Conservation (phyloP, 106 monocot species). For the Iris macrosiphon region DNA sequence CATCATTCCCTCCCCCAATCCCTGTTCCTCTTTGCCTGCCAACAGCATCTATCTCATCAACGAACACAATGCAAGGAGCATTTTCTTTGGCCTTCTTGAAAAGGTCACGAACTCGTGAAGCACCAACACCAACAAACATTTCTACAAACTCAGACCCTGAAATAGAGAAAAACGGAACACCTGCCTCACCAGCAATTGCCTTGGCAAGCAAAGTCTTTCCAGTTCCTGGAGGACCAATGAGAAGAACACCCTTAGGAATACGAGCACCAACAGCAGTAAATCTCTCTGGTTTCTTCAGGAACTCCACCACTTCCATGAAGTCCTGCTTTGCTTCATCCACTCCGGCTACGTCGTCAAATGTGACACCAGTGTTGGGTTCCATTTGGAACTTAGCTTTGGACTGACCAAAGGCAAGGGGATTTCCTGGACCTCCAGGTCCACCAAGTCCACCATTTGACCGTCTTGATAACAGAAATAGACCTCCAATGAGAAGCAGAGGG, state of each 20-base stretch:
- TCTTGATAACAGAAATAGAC: constrained; percentile 78
- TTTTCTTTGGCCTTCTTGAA: constrained; percentile 94
- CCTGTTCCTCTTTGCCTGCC: constrained; percentile 83
- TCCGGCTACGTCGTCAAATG: constrained; percentile 95
- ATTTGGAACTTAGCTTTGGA: constrained; percentile 95
- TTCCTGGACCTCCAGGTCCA: constrained; percentile 81
- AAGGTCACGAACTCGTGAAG: constrained; percentile 81
- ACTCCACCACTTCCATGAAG: constrained; percentile 98
- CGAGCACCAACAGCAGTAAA: constrained; percentile 92
- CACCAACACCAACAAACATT: constrained; percentile 97
- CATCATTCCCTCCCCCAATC: constrained; percentile 88
- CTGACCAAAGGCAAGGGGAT: constrained; percentile 74
- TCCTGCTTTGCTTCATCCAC: constrained; percentile 97
- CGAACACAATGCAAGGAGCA: constrained; percentile 94
- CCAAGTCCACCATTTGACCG: constrained; percentile 79
- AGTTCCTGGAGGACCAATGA: constrained; percentile 91
- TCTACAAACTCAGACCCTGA: constrained; percentile 97
- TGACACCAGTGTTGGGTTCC: constrained; percentile 95
- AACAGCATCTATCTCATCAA: constrained; percentile 91
- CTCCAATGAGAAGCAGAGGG: constrained; percentile 75
- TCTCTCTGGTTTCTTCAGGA: constrained; percentile 94
- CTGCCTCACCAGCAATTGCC: constrained; percentile 94
- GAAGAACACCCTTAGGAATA: constrained; percentile 93
- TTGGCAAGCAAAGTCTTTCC: constrained; percentile 94
- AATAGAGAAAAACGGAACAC: constrained; percentile 93